A percentile compares a stretch with the other conserved stretches of the same genome.
These are phyloP conservation scores for Penicillium crustosum DNA, from an alignment of 2,329 filamentous ascomycete genomes.

Conservation along the genomic window DNA sequence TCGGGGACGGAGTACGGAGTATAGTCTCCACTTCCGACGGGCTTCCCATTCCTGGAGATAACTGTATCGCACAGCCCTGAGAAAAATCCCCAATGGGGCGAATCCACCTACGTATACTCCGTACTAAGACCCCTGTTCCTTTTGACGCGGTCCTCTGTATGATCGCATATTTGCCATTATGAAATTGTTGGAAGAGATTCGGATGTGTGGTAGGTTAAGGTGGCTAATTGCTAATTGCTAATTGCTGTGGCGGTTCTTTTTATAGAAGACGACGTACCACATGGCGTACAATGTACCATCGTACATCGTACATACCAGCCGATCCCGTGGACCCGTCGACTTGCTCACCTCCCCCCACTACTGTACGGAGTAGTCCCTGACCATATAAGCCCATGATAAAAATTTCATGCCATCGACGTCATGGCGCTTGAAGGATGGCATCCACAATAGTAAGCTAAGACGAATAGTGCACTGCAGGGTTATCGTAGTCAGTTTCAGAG, in stretches of 20 bases:
- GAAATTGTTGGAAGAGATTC: not conserved
- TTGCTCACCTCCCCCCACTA: not conserved
- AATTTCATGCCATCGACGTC: constrained; percentile 6
- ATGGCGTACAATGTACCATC: not conserved
- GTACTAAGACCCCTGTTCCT: not conserved
- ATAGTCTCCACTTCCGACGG: not conserved
- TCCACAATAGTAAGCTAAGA: constrained; percentile 1
- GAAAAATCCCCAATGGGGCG: not conserved
- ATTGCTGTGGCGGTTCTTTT: constrained; percentile 9
- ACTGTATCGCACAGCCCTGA: not conserved
- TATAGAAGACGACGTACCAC: constrained; percentile 3
- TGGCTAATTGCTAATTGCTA: constrained; percentile 2
- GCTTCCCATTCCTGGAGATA: not conserved
- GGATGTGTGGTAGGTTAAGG: not conserved
- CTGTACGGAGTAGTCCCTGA: not conserved
- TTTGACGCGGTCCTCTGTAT: not conserved
- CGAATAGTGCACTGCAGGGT: not conserved
- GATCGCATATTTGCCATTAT: not conserved
- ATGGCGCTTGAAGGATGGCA: constrained; percentile 5
- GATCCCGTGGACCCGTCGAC: not conserved
- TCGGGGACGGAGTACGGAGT: not conserved
- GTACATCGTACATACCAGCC: not conserved
- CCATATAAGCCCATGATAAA: not conserved
- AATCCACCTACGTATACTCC: constrained; percentile 1
- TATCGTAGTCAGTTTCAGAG: not conserved